Conservation (phyloP, 352 stramenopile genomes). For the Phytophthora citrophthora region DNA sequence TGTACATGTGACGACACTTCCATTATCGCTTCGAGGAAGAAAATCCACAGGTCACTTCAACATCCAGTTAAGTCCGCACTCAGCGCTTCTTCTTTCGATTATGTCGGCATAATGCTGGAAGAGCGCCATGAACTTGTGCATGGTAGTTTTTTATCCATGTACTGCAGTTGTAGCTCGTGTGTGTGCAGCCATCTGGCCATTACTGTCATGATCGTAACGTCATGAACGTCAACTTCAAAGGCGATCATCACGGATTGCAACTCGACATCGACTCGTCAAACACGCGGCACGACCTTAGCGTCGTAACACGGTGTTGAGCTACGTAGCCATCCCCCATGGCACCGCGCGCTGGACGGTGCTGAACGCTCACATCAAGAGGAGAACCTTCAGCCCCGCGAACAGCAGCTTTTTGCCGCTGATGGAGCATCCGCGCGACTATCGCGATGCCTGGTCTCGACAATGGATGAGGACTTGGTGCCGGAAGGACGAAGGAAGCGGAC, state of each 20-base stretch:
- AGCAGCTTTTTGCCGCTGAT: too few species aligned
- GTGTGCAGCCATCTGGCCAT: conserved; percentile 1
- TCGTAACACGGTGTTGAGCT: too few species aligned
- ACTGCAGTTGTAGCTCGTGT: background rate
- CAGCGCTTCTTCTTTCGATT: background rate
- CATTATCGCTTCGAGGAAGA: background rate
- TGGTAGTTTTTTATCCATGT: too few species aligned
- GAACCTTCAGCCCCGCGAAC: too few species aligned
- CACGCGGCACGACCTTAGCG: too few species aligned
- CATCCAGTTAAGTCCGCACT: background rate
- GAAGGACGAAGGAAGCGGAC: background rate
- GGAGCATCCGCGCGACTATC: conserved; percentile 1
- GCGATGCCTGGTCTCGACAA: conserved; percentile 13
- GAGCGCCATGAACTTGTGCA: background rate
- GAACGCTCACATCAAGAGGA: too few species aligned
- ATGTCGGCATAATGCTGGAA: conserved; percentile 6
- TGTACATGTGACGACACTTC: background rate
- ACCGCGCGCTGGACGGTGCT: too few species aligned
- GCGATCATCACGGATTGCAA: background rate
- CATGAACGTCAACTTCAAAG: conserved; percentile 7
- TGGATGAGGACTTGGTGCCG: background rate
- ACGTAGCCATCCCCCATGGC: too few species aligned
- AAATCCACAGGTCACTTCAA: conserved; percentile 7
- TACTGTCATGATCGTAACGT: conserved; percentile 1
- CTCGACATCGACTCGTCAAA: too few species aligned